Evolutionary conservation across 495 filamentous ascomycete genomes (phyloP).

Genomic region (Thermothielavioides terrestris): DNA sequence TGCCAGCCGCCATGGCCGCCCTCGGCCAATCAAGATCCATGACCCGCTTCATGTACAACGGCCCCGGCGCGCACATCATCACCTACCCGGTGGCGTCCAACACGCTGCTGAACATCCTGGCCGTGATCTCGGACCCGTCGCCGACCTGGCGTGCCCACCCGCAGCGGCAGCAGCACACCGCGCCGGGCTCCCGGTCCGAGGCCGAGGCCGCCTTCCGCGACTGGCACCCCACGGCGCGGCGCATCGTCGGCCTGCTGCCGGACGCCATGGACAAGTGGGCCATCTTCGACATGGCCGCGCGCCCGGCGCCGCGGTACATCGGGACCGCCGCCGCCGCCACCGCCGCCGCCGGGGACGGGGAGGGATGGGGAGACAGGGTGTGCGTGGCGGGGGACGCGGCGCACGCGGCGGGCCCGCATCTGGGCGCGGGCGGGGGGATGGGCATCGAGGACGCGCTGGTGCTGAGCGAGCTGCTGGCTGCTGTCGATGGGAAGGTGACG

Average conservation of each 20-base stretch:
- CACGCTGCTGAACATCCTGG: conserved; percentile 32
- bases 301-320: conserved; percentile 35
- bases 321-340: no score
- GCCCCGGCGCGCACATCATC: conserved; percentile 30
- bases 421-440: conserved; percentile 48
- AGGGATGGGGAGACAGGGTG: no score
- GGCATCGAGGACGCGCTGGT: conserved; percentile 48
- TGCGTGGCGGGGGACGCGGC: conserved; percentile 44
- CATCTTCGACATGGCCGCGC: conserved; percentile 44
- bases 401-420: conserved; percentile 35
- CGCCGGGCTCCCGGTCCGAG: conserved; percentile 24
- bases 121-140: conserved; percentile 34
- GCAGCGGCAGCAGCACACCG: conserved; percentile 23
- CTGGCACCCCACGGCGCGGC: conserved; percentile 33
- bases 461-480: conserved; percentile 33
- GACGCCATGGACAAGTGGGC: conserved; percentile 46
- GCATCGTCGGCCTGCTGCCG: conserved; percentile 35
- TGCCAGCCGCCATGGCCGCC: conserved; percentile 23
- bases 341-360: no score
- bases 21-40: conserved; percentile 20
- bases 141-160: conserved; percentile 11
- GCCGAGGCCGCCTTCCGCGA: conserved; percentile 23
- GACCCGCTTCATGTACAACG: conserved; percentile 37
- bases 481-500: conserved; percentile 4
- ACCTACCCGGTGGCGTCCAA: conserved; percentile 34